A percentile compares a stretch with the other conserved stretches of the same genome.
Evolutionary conservation across 2,329 filamentous ascomycete species (phyloP).

Genomic region (Falciphora oryzae): DNA sequence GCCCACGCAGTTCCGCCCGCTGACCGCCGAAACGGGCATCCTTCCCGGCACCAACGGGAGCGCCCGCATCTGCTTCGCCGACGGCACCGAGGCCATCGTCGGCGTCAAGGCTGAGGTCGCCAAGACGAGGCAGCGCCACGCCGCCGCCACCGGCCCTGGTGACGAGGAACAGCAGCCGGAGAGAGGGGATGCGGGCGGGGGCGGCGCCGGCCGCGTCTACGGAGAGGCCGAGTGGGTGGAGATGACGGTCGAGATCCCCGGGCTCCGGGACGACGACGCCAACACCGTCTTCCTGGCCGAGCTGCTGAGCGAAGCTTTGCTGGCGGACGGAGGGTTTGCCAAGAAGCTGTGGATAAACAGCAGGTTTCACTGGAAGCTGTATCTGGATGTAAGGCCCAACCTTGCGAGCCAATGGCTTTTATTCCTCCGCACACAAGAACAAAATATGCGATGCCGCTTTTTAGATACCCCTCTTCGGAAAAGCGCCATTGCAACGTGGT

Average conservation of each 20-base stretch:
- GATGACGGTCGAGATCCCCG: constrained; percentile 85
- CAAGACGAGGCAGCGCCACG: constrained; percentile 43
- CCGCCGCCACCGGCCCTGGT: constrained; percentile 19
- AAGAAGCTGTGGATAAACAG: constrained; percentile 79
- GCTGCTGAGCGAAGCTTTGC: constrained; percentile 83
- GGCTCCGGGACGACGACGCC: constrained; percentile 84
- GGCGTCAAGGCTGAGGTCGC: constrained; percentile 95
- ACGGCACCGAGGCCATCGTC: constrained; percentile 93
- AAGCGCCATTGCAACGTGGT: too few species aligned
- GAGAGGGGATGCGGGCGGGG: constrained; percentile 27
- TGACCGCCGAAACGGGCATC: constrained; percentile 85
- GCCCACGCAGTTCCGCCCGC: constrained; percentile 80
- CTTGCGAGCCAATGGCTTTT: not conserved
- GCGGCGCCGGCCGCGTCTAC: constrained; percentile 22
- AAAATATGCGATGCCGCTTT: too few species aligned
- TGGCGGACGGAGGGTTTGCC: constrained; percentile 63
- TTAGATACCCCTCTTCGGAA: too few species aligned
- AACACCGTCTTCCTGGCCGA: constrained; percentile 79
- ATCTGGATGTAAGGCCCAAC: constrained; percentile 70
- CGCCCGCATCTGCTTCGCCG: constrained; percentile 87
- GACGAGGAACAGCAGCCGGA: constrained; percentile 21
- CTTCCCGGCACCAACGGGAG: constrained; percentile 87
- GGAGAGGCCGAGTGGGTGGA: constrained; percentile 73
- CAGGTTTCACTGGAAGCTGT: constrained; percentile 94
- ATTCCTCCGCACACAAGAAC: not conserved